Conservation (phyloP, 352 stramenopile species). For the Pythium myriotylum region DNA sequence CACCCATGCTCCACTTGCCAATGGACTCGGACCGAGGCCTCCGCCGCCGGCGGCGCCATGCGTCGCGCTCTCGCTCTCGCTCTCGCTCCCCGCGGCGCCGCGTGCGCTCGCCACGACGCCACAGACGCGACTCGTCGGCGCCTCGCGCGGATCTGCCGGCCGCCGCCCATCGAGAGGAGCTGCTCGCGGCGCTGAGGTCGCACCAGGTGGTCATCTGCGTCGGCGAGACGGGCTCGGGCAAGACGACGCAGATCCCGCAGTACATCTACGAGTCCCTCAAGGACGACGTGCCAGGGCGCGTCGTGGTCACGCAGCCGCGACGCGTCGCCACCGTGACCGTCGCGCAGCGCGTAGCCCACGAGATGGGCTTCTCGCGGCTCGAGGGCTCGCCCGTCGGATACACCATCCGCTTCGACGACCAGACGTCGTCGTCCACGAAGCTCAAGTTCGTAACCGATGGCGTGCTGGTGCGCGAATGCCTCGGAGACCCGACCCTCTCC, state of each 20-base stretch:
- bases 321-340: slow-evolving; percentile 98
- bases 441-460: slow-evolving; percentile 89
- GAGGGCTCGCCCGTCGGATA: slow-evolving; percentile 87
- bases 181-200: slow-evolving; percentile 43
- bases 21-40: not conserved
- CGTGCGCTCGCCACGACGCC: not conserved
- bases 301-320: slow-evolving; percentile 92
- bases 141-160: slow-evolving; percentile 29
- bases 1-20: not conserved
- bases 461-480: slow-evolving; percentile 80
- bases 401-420: slow-evolving; percentile 98
- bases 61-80: slow-evolving; percentile 6
- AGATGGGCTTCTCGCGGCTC: slow-evolving; percentile 86
- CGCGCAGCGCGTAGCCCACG: slow-evolving; percentile 95
- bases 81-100: not conserved
- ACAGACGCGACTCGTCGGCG: not conserved
- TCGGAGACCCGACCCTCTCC: slow-evolving; percentile 70
- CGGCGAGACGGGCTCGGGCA: slow-evolving; percentile 94
- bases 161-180: slow-evolving; percentile 58
- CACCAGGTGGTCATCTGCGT: slow-evolving; percentile 78
- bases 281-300: slow-evolving; percentile 37
- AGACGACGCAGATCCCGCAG: slow-evolving; percentile 99
- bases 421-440: slow-evolving; percentile 50
- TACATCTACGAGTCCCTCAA: slow-evolving; percentile 85
- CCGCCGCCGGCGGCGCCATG: not conserved